Evolutionary conservation across 1,284 basidiomycete species (phyloP).

Genomic region (Cystobasidiaceae sp.): DNA sequence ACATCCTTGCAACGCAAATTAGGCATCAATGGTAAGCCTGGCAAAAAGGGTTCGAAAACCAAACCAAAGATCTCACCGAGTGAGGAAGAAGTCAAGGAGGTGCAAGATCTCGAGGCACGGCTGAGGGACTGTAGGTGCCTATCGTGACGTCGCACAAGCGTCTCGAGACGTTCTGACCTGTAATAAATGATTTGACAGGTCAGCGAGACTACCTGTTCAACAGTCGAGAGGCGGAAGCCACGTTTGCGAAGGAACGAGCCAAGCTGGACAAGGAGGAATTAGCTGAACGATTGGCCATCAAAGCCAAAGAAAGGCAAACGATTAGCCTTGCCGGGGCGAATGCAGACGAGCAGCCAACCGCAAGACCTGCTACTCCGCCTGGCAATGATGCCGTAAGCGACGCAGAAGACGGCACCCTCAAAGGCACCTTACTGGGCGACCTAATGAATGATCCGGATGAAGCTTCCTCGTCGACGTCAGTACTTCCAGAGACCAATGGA

Average conservation of each 20-base stretch:
- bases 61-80: slow-evolving; percentile 36
- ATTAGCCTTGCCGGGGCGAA: slow-evolving; percentile 34
- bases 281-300: slow-evolving; percentile 54
- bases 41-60: slow-evolving; percentile 41
- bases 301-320: background rate
- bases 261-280: slow-evolving; percentile 55
- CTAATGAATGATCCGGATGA: slow-evolving; percentile 32
- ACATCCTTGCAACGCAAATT: slow-evolving; percentile 7
- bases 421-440: slow-evolving; percentile 70
- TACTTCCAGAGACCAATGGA: slow-evolving; percentile 50
- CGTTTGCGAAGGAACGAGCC: slow-evolving; percentile 57
- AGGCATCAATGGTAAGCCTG: slow-evolving; percentile 43
- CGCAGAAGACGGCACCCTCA: slow-evolving; percentile 56
- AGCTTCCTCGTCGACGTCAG: too few relatives aligned
- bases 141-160: slow-evolving; percentile 28
- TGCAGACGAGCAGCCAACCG: background rate
- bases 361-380: too few relatives aligned
- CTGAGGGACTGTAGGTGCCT: slow-evolving; percentile 50
- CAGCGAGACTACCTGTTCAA: slow-evolving; percentile 65
- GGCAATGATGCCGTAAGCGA: slow-evolving; percentile 27
- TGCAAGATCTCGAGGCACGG: slow-evolving; percentile 53
- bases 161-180: slow-evolving; percentile 53
- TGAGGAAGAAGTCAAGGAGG: slow-evolving; percentile 50
- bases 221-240: slow-evolving; percentile 46
- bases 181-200: background rate